Percentiles rank a stretch among this genome's conserved stretches.
These are phyloP conservation scores for Ustulina deusta DNA, from an alignment of 2,329 filamentous ascomycete genomes.

Conservation along the genomic window DNA sequence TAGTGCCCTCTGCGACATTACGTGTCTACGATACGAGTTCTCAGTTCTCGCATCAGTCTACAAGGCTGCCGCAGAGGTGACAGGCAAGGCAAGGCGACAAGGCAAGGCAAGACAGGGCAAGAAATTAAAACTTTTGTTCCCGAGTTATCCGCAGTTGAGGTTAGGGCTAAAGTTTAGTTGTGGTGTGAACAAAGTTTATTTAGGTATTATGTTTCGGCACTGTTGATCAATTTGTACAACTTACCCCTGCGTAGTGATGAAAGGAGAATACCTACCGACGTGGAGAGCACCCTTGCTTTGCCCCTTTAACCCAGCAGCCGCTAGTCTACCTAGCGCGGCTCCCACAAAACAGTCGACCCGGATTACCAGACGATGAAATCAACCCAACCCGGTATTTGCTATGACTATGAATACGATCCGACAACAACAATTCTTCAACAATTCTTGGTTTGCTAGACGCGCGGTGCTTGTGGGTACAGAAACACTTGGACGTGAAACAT, in stretches of 20 bases:
- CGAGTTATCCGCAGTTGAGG: not conserved
- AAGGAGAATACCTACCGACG: slow-evolving; percentile 25
- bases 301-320: slow-evolving; percentile 28
- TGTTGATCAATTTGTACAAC: slow-evolving; percentile 1
- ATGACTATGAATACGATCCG: slow-evolving; percentile 21
- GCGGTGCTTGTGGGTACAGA: slow-evolving; percentile 3
- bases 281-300: slow-evolving; percentile 31
- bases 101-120: not conserved
- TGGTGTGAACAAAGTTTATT: not conserved
- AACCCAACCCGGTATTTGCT: slow-evolving; percentile 19
- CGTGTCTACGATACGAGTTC: slow-evolving; percentile 9
- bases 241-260: slow-evolving; percentile 10
- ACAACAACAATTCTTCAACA: not conserved
- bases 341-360: slow-evolving; percentile 13
- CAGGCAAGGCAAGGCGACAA: not conserved
- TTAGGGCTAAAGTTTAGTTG: not conserved
- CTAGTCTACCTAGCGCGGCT: slow-evolving; percentile 12
- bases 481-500: not conserved
- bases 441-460: not conserved
- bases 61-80: too few relatives aligned
- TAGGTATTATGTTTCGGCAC: too few relatives aligned
- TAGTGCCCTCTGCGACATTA: slow-evolving; percentile 4
- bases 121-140: not conserved
- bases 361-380: slow-evolving; percentile 16
- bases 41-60: not conserved